These are phyloP conservation scores for Fusarium sp. DNA, from an alignment of 2,329 filamentous ascomycete genomes.

Conservation along the genomic window DNA sequence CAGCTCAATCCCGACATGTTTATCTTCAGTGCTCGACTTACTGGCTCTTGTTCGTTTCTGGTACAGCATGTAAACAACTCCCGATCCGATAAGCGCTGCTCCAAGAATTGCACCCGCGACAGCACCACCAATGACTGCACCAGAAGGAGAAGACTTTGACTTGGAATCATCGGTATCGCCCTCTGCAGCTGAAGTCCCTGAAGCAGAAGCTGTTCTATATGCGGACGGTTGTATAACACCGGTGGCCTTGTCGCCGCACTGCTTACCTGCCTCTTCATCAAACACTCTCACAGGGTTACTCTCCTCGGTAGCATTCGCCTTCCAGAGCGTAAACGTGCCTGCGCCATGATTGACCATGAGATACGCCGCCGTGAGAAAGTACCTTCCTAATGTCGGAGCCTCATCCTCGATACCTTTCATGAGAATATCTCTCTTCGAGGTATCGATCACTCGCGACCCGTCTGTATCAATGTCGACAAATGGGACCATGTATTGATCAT, in stretches of 20 bases:
- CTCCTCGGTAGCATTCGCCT: constrained; percentile 48
- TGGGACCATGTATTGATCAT: constrained; percentile 50
- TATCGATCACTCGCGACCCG: constrained; percentile 40
- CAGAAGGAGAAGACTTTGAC: not conserved
- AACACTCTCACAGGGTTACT: constrained; percentile 26
- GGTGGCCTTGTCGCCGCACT: constrained; percentile 20
- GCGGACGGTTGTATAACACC: constrained; percentile 31
- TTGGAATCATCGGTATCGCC: not conserved
- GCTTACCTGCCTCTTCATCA: constrained; percentile 11
- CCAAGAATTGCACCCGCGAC: constrained; percentile 15
- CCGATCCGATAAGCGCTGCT: constrained; percentile 4
- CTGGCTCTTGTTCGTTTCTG: constrained; percentile 8
- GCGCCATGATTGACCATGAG: constrained; percentile 55
- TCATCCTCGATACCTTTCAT: constrained; percentile 41
- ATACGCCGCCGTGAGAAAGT: constrained; percentile 54
- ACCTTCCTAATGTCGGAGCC: constrained; percentile 49
- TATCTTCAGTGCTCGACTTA: not conserved
- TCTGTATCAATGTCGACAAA: constrained; percentile 47
- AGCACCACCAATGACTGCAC: constrained; percentile 19
- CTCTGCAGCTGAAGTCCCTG: not conserved
- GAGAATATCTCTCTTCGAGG: constrained; percentile 44
- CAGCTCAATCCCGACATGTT: not conserved
- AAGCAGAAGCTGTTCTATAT: not conserved
- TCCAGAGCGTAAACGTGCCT: constrained; percentile 53
- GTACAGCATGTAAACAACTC: constrained; percentile 7